Conservation (phyloP, 2,329 filamentous ascomycete species). For the Botryotinia narcissicola region DNA sequence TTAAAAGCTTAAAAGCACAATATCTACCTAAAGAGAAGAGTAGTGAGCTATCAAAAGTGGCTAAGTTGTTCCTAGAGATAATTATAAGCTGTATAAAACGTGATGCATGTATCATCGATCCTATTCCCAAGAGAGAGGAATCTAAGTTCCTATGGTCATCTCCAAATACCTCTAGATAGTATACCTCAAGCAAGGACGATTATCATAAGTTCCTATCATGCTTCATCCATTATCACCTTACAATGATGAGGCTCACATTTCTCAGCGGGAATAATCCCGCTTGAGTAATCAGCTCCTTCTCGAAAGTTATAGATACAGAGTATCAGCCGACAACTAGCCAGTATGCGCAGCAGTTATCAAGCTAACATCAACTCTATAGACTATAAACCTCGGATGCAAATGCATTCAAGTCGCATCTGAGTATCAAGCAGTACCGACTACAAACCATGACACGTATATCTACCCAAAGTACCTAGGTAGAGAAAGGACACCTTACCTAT, state of each 20-base stretch:
- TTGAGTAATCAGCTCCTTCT: background rate
- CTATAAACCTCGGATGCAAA: accelerated
- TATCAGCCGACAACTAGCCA: background rate
- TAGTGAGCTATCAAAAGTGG: background rate
- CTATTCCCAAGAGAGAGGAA: background rate
- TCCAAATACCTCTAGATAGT: background rate
- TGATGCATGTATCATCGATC: background rate
- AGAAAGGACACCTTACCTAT: background rate
- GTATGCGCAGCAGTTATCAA: background rate
- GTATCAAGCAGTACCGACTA: background rate
- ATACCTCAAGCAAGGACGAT: background rate
- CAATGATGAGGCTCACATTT: background rate
- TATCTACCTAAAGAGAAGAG: background rate
- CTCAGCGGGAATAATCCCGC: background rate
- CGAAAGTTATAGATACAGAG: background rate
- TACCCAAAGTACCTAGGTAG: background rate
- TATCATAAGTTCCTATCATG: background rate
- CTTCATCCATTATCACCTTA: background rate
- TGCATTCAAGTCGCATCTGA: background rate
- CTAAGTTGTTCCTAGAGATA: background rate
- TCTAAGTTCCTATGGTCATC: background rate
- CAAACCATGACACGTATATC: background rate
- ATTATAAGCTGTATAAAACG: background rate
- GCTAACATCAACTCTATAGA: background rate
- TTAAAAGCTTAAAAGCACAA: background rate